A percentile compares a stretch with the other conserved stretches of the same genome.
phyloP scores from a whole-genome alignment of 805 yeast genomes.

The Zygoascus biomembranicola region DNA sequence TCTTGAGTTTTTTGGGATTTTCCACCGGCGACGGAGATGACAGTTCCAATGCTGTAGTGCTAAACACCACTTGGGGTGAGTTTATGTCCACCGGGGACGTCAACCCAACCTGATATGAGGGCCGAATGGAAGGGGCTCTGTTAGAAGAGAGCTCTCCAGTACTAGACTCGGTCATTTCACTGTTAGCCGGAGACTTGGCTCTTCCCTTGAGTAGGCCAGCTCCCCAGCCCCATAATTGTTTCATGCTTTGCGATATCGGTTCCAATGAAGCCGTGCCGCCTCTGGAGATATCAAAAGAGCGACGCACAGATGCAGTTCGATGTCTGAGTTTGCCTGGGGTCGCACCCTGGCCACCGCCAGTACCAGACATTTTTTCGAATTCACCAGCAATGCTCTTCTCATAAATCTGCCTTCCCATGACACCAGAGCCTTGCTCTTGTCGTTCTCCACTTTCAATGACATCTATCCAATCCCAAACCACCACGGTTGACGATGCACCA shows the following conservation, averaged over 20 bases:
- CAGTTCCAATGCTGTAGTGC: background rate
- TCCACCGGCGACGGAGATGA: background rate
- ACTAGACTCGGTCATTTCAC: background rate
- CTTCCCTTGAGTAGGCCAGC: background rate
- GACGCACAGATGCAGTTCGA: background rate
- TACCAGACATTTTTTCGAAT: conserved; percentile 4
- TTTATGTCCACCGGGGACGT: background rate
- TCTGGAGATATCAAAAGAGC: background rate
- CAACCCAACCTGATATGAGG: background rate
- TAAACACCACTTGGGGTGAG: background rate
- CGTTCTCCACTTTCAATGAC: conserved; percentile 45
- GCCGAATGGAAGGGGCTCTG: background rate
- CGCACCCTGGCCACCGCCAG: conserved; percentile 3
- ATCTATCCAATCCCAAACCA: conserved; percentile 61
- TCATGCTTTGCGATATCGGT: background rate
- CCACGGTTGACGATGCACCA: conserved; percentile 42
- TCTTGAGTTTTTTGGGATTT: background rate
- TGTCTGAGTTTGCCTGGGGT: background rate
- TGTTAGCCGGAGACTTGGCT: background rate
- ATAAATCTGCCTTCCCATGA: conserved; percentile 53
- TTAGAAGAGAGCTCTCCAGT: background rate
- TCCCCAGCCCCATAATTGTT: background rate
- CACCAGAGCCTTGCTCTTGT: conserved; percentile 44
- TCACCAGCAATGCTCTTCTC: conserved; percentile 27
- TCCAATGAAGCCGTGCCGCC: background rate